These are phyloP conservation scores for Tulasnella sp. DNA, from an alignment of 768 basidiomycete genomes.

Conservation along the genomic window DNA sequence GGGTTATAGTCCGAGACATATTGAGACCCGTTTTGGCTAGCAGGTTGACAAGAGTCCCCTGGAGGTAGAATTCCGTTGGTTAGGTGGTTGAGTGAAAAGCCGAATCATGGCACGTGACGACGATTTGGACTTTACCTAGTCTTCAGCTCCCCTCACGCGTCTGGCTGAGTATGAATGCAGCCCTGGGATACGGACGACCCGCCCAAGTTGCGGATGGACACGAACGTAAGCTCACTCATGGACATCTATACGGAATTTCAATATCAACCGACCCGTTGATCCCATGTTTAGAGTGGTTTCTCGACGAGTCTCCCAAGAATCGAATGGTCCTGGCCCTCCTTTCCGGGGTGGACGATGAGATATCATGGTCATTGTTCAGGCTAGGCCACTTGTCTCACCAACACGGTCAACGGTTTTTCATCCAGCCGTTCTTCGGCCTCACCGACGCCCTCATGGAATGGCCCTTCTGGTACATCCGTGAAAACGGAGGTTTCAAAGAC, in stretches of 20 bases:
- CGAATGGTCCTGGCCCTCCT: slow-evolving; percentile 83
- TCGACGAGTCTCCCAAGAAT: slow-evolving; percentile 66
- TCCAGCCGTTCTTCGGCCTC: slow-evolving; percentile 62
- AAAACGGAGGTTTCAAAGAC: slow-evolving; percentile 36
- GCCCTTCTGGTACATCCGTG: slow-evolving; percentile 70
- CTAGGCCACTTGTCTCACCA: slow-evolving; percentile 69
- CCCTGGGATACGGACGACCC: too few species aligned
- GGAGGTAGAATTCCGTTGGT: too few species aligned
- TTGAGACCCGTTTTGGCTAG: too few species aligned
- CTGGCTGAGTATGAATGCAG: too few species aligned
- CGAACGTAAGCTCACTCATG: slow-evolving; percentile 1
- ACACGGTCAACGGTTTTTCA: slow-evolving; percentile 49
- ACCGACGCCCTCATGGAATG: slow-evolving; percentile 76
- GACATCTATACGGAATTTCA: neutral
- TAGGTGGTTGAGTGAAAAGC: too few species aligned
- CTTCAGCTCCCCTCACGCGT: too few species aligned
- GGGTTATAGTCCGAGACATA: too few species aligned
- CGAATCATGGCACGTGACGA: too few species aligned
- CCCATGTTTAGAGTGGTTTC: slow-evolving; percentile 36
- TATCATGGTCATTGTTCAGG: slow-evolving; percentile 82
- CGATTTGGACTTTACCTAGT: too few species aligned
- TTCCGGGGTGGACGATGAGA: slow-evolving; percentile 69
- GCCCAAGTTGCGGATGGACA: slow-evolving; percentile 8
- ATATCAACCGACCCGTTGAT: neutral
- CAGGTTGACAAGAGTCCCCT: too few species aligned